Evolutionary conservation across 441 rosid species (phyloP).

Genomic region (Gossypium gossypioides): DNA sequence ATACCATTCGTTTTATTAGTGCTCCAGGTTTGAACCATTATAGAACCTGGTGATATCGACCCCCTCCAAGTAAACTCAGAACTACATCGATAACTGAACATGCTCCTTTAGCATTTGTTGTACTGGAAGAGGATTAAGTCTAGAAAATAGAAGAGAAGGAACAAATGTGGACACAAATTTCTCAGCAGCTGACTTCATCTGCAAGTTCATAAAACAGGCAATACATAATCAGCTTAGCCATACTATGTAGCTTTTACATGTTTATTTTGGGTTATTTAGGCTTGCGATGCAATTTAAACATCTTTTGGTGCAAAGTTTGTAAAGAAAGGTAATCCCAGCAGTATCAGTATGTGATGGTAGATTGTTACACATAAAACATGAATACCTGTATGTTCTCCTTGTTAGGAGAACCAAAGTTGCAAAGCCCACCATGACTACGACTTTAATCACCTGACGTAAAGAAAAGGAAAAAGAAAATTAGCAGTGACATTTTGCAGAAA

Average conservation of each 20-base stretch:
- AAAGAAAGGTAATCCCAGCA: not conserved
- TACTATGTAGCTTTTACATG: not conserved
- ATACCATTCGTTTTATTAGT: not conserved
- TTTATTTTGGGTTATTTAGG: not conserved
- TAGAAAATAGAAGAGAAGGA: not conserved
- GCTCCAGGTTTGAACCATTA: not conserved
- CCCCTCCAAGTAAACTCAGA: not conserved
- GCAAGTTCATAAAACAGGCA: conserved; percentile 6
- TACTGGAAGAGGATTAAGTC: not conserved
- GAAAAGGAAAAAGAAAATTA: not conserved
- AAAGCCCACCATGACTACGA: conserved; percentile 61
- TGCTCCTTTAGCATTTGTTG: not conserved
- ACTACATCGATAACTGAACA: not conserved
- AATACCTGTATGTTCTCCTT: conserved; percentile 43
- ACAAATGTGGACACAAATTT: not conserved
- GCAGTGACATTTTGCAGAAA: not conserved
- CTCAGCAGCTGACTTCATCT: conserved; percentile 7
- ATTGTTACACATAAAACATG: not conserved
- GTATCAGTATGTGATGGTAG: not conserved
- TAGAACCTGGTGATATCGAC: not conserved
- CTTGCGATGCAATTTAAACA: not conserved
- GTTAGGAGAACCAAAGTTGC: conserved; percentile 71
- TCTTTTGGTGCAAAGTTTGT: not conserved
- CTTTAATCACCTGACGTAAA: conserved; percentile 42
- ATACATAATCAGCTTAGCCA: conserved; percentile 1